Base-by-base conservation (phyloP, 441 rosid genomes). In the Adansonia madagascariensis region DNA sequence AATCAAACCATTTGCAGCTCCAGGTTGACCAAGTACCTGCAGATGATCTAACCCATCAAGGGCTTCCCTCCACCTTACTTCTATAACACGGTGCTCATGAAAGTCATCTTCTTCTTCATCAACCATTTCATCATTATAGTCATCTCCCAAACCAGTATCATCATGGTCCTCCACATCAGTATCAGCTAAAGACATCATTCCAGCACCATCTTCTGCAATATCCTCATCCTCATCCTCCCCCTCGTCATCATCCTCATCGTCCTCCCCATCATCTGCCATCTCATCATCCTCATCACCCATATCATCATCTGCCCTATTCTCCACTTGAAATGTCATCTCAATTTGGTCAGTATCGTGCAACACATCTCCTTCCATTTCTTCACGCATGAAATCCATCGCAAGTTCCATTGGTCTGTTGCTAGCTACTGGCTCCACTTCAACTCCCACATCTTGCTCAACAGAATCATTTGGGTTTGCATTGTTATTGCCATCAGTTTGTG, bases 61-160 rank as follows among this genome's bases (percentile, higher is more conserved):
- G 75, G 96, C 96, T 84, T 90, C 99, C 86, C 98, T 91, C 99
- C 97, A 92, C 85, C 97, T 85, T 67, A 91, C 98, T 85, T 93
- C 98, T 85, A 94, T 91, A 39, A 92, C 97, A 24, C 90, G 95
- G 77, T 87, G 90, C 87, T 91, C 98, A 80, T 91, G 94, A 83
- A 92, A 94, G 83, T 94, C 99, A 77, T 92, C 99, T 77, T 94
- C 97, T 67, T 92, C 99, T 84, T 96, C 99, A 80, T 96, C 99
- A 77, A 92, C 83, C 98, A 96, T 91, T 66, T 96, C 97, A 88
- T 92, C 98, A 78, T 90, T 91, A 84, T 85, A 94, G 77, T 92
- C 99, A 90, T 91, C 99, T 77, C 92, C 97, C 86, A 92, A 84
- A 69, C 94, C 98, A 81, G 91, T 75, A 85, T 96, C 99, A 85